Percentiles rank a stretch among this genome's conserved stretches.
phyloP scores from a whole-genome alignment of 331 rosid species.

The Dryas integrifolia region DNA sequence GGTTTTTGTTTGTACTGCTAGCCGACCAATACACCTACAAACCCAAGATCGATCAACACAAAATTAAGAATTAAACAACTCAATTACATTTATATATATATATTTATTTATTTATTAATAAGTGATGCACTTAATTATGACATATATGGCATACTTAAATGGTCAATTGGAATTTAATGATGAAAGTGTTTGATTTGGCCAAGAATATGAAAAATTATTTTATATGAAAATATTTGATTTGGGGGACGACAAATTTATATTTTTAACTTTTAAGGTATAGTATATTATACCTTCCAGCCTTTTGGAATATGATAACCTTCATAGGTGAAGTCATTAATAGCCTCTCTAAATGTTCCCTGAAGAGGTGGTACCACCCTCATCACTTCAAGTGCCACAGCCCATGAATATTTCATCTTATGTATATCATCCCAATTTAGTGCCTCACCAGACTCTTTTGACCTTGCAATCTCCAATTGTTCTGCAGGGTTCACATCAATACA shows the following conservation, averaged over 20 bases:
- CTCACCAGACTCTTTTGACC: conserved; percentile 10
- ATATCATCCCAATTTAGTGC: conserved; percentile 8
- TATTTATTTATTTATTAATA: too few relatives aligned
- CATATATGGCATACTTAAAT: too few relatives aligned
- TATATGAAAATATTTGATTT: too few relatives aligned
- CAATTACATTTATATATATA: too few relatives aligned
- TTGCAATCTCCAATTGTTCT: conserved; percentile 15
- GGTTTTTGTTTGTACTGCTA: conserved; percentile 5
- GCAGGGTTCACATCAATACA: neutral
- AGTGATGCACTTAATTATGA: too few relatives aligned
- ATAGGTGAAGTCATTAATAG: conserved; percentile 7
- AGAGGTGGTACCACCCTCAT: conserved; percentile 24
- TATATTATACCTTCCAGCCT: conserved; percentile 12
- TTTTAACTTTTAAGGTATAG: too few relatives aligned
- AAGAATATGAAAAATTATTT: too few relatives aligned
- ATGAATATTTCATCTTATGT: conserved; percentile 22
- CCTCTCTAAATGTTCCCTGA: conserved; percentile 21
- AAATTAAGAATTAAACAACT: too few relatives aligned
- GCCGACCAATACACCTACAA: conserved; percentile 18
- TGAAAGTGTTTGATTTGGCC: too few relatives aligned
- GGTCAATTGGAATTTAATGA: too few relatives aligned
- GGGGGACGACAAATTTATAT: too few relatives aligned
- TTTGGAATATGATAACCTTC: conserved; percentile 23
- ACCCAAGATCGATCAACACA: too few relatives aligned
- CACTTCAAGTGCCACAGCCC: conserved; percentile 14